phyloP scores from a whole-genome alignment of 1,139 yeast genomes.

The Lizanozyma gosingica region DNA sequence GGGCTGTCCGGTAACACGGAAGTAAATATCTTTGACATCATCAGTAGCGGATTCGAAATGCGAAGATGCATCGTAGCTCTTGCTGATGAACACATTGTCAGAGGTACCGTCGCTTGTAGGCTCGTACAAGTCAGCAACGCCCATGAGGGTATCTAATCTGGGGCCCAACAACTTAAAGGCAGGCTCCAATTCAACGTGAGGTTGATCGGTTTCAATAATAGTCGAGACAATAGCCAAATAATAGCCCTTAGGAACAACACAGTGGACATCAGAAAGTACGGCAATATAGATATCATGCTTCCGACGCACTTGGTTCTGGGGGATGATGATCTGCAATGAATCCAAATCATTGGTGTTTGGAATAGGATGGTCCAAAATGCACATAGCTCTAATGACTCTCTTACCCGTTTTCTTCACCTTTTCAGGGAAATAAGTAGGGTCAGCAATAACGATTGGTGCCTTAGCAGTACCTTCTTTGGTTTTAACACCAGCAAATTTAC shows the following conservation, averaged over 20 bases:
- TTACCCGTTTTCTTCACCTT: conserved; percentile 80
- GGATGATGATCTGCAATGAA: conserved; percentile 88
- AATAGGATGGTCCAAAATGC: conserved; percentile 84
- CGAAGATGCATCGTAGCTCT: conserved; percentile 87
- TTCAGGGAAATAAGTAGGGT: conserved; percentile 95
- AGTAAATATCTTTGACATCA: conserved; percentile 89
- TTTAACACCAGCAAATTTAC: conserved; percentile 74
- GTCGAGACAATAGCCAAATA: conserved; percentile 92
- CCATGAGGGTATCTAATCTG: conserved; percentile 83
- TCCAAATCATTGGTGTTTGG: conserved; percentile 78
- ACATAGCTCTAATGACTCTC: conserved; percentile 89
- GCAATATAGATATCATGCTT: conserved; percentile 94
- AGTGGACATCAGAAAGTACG: conserved; percentile 80
- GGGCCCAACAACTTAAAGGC: conserved; percentile 88
- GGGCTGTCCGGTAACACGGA: conserved; percentile 88
- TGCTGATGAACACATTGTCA: conserved; percentile 75
- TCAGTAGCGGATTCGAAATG: conserved; percentile 96
- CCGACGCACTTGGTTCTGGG: conserved; percentile 91
- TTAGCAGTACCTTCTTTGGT: conserved; percentile 88
- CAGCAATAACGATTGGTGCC: conserved; percentile 94
- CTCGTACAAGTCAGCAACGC: conserved; percentile 85
- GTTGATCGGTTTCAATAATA: conserved; percentile 86
- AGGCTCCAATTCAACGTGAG: conserved; percentile 87
- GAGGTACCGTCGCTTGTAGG: conserved; percentile 77
- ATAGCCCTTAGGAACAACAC: conserved; percentile 85